Conservation (phyloP, 305 asterid species). For the Solanum hybrid region DNA sequence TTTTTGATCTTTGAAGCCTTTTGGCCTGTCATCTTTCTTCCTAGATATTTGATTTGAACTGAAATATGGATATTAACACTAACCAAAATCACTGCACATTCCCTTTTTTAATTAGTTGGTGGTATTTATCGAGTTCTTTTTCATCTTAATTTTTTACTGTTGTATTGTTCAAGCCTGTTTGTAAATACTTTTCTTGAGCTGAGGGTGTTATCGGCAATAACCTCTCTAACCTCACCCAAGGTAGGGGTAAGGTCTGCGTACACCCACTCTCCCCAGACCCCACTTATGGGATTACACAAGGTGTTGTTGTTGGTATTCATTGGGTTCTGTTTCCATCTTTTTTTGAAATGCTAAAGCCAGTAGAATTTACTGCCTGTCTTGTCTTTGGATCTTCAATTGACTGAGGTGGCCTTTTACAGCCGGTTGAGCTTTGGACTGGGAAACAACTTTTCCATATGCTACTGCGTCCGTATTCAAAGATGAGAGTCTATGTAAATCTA, state of each 20-base stretch:
- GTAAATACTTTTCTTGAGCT: background rate
- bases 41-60: background rate
- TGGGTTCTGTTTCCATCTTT: background rate
- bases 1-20: background rate
- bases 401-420: slow-evolving; percentile 37
- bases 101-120: background rate
- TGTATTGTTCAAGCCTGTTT: background rate
- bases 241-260: background rate
- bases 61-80: background rate
- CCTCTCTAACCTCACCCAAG: background rate
- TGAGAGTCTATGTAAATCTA: slow-evolving; percentile 76
- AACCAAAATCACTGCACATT: background rate
- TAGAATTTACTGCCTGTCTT: background rate
- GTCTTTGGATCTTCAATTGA: background rate
- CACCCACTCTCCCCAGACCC: background rate
- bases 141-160: background rate
- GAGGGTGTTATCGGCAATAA: background rate
- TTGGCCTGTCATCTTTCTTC: background rate
- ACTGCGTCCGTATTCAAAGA: slow-evolving; percentile 68
- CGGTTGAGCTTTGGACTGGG: slow-evolving; percentile 96
- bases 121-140: background rate
- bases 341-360: background rate
- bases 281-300: background rate
- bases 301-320: background rate
- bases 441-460: slow-evolving; percentile 77